phyloP scores from a whole-genome alignment of 495 filamentous ascomycete species.

The Penicillium riverlandense region DNA sequence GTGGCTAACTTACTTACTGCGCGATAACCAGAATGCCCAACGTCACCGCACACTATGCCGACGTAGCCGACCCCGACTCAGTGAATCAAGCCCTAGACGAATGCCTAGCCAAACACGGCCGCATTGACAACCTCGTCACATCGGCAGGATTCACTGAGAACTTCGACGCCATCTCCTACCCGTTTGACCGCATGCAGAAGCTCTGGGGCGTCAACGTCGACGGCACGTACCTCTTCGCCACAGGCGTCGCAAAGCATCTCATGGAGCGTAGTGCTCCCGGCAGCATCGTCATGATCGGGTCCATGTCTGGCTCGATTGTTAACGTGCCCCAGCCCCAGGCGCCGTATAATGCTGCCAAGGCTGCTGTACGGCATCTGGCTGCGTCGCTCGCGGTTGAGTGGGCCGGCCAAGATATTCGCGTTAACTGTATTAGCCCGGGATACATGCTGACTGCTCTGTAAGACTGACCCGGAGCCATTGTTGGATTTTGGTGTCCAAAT shows the following conservation, averaged over 20 bases:
- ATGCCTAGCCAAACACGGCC: slow-evolving; percentile 62
- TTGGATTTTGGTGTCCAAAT: slow-evolving; percentile 7
- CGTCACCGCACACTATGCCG: slow-evolving; percentile 83
- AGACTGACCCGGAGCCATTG: slow-evolving; percentile 33
- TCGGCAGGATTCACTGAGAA: slow-evolving; percentile 96
- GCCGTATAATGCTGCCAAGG: slow-evolving; percentile 87
- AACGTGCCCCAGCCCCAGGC: slow-evolving; percentile 93
- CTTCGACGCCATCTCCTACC: slow-evolving; percentile 83
- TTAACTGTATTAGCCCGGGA: slow-evolving; percentile 86
- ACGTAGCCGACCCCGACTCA: slow-evolving; percentile 72
- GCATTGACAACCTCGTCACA: slow-evolving; percentile 87
- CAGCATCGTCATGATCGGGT: slow-evolving; percentile 90
- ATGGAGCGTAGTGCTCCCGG: slow-evolving; percentile 73
- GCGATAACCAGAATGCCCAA: slow-evolving; percentile 52
- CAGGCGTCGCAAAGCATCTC: slow-evolving; percentile 77
- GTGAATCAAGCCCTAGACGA: slow-evolving; percentile 66
- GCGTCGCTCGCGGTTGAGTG: slow-evolving; percentile 82
- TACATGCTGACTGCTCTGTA: slow-evolving; percentile 91
- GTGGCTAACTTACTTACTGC: background rate
- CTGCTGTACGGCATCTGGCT: slow-evolving; percentile 77
- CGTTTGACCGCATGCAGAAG: slow-evolving; percentile 80
- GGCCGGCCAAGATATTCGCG: slow-evolving; percentile 75
- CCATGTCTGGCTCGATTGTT: slow-evolving; percentile 88
- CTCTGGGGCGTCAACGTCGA: slow-evolving; percentile 93
- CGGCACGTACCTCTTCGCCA: slow-evolving; percentile 86